Percentiles rank a stretch among this genome's conserved stretches.
Evolutionary conservation across 495 filamentous ascomycete species (phyloP).

Genomic region (Glarea lozoyensis): DNA sequence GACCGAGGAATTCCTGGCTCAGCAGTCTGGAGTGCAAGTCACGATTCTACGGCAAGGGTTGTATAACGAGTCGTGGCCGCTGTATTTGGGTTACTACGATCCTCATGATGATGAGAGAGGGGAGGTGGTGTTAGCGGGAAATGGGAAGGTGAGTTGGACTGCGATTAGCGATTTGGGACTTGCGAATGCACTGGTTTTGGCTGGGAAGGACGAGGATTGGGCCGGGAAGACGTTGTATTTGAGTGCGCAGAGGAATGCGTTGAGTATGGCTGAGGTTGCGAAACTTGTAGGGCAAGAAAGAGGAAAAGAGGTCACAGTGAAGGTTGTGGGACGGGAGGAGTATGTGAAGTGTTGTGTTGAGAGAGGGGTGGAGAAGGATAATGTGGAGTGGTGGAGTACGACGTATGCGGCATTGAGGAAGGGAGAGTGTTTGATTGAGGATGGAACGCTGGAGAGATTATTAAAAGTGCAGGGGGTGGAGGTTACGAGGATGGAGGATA

Average conservation of each 20-base stretch:
- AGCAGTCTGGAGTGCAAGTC: conserved; percentile 26
- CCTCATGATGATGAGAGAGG: conserved; percentile 15
- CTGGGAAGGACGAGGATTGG: conserved; percentile 19
- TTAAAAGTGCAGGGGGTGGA: conserved; percentile 25
- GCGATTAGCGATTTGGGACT: conserved; percentile 34
- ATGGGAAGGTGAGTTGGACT: conserved; percentile 35
- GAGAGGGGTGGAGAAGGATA: conserved; percentile 22
- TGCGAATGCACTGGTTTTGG: conserved; percentile 17
- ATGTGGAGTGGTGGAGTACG: conserved; percentile 36
- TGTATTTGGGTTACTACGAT: conserved; percentile 58
- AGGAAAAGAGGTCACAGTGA: conserved; percentile 16
- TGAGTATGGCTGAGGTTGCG: conserved; percentile 28
- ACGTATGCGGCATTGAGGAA: conserved; percentile 34
- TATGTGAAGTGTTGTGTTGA: conserved; percentile 32
- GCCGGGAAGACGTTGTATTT: conserved; percentile 30
- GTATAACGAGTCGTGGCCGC: conserved; percentile 59
- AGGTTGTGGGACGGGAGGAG: conserved; percentile 24
- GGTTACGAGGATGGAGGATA: conserved; percentile 27
- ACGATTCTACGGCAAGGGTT: conserved; percentile 54
- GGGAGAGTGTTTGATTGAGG: conserved; percentile 33
- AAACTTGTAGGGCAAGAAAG: conserved; percentile 22
- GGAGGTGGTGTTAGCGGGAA: conserved; percentile 29
- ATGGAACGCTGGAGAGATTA: conserved; percentile 29
- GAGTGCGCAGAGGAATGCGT: conserved; percentile 18
- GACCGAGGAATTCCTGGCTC: conserved; percentile 47